Conservation (phyloP, 306 rosid genomes). For the Fagus sylvatica region DNA sequence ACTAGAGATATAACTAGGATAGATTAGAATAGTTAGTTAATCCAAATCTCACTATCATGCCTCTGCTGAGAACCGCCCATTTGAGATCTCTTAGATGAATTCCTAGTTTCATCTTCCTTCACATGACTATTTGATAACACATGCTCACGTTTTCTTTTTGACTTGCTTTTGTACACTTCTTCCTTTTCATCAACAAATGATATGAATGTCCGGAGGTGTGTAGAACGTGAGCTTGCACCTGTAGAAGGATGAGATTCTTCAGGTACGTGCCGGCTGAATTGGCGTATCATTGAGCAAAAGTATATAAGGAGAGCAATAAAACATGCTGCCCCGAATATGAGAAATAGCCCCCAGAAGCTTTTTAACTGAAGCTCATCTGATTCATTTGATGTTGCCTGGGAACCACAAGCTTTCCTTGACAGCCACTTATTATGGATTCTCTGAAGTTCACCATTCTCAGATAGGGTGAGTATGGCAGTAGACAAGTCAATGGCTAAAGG, state of each 20-base stretch:
- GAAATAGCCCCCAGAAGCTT: constrained; percentile 49
- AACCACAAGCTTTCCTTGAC: constrained; percentile 33
- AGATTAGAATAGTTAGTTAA: too few relatives aligned
- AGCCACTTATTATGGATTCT: constrained; percentile 46
- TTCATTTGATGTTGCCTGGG: background rate
- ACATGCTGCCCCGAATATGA: constrained; percentile 31
- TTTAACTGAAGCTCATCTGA: constrained; percentile 38
- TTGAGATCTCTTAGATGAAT: constrained; percentile 27
- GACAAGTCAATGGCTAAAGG: constrained; percentile 49
- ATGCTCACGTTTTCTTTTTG: constrained; percentile 43
- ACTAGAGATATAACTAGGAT: too few relatives aligned
- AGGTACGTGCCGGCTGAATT: constrained; percentile 27
- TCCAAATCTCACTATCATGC: too few relatives aligned
- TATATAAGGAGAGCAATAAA: constrained; percentile 24
- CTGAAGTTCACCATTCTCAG: constrained; percentile 47
- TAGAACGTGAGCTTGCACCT: constrained; percentile 13
- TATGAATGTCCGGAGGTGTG: constrained; percentile 20
- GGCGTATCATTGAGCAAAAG: constrained; percentile 19
- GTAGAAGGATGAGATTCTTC: constrained; percentile 11
- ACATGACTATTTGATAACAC: constrained; percentile 1
- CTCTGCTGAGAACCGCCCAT: background rate
- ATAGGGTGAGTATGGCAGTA: constrained; percentile 44
- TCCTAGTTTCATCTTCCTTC: constrained; percentile 16
- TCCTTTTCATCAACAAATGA: constrained; percentile 33
- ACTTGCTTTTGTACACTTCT: constrained; percentile 14